Evolutionary conservation across 345 rosid genomes (phyloP), one percentile per base, ranked within the genome.

Genomic region (Acer campestre): DNA sequence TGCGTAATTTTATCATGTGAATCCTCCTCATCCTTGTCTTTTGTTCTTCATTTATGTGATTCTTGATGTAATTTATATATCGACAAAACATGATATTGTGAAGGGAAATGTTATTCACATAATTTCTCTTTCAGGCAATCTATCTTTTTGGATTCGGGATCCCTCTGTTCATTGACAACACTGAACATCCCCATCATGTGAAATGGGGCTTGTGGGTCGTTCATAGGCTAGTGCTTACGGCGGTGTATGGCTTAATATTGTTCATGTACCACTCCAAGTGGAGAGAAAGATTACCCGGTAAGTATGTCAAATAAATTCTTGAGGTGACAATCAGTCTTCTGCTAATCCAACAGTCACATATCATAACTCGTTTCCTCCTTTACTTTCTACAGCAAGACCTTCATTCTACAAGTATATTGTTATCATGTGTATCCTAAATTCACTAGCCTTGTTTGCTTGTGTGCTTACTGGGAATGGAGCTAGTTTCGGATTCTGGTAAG

Each of bases 221-320:
- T 62, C 98, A 95, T 51, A 84, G 92, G 82, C 93, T 95, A 13
- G 89, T 91, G 58, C 92, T 93, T 12, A 88, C 98, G 11, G 94
- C 88, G 11, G 83, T 90, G 71, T 95, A 95, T 82, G 95, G 94
- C 68, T 14, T 82, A 73, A 88, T 93, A 70, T 63, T 92, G 61
- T 83, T 84, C 77, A 92, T 93, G 92, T 92, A 95, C 86, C 90
- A 89, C 77, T 92, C 97, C 61, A 86, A 73, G 80, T 89, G 98
- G 97, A 92, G 97, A 80, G 98, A 95, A 76, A 88, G 88, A 71
- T 78, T 94, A 49, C 97, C 98, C 0, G 97, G 98, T 92, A 83
- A 73, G 84, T 75, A 76, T 58, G 59, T 65, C 70, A 1, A 53
- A 29, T 75, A 40, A 40, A 49, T 9, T 14, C 35, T 44, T 29